Percentiles rank a stretch among this genome's conserved stretches.
Conservation (phyloP, 2,329 filamentous ascomycete species). For the Ophiocordyceps sinensis region DNA sequence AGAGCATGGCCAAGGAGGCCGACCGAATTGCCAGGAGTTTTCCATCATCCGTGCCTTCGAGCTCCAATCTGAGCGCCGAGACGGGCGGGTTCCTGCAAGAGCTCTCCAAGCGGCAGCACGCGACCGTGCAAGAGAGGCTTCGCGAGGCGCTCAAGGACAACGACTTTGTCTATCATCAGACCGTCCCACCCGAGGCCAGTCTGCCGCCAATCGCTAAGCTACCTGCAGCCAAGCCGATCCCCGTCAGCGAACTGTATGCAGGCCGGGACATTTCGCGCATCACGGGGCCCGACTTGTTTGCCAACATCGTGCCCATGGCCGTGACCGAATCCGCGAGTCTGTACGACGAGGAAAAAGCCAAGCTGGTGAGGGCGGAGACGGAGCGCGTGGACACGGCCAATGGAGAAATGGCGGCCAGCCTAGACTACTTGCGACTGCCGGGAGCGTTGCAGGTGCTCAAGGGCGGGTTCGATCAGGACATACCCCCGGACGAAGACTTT, state of each 20-base stretch:
- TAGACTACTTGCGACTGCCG: conserved; percentile 86
- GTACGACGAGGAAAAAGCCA: conserved; percentile 97
- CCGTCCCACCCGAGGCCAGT: conserved; percentile 71
- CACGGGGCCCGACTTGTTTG: conserved; percentile 91
- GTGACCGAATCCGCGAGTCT: conserved; percentile 94
- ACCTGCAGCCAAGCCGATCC: conserved; percentile 90
- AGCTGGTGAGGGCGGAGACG: conserved; percentile 82
- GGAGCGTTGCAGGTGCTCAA: conserved; percentile 83
- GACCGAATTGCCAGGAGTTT: conserved; percentile 64
- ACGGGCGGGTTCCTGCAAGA: conserved; percentile 62
- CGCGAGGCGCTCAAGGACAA: conserved; percentile 75
- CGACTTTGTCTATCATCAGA: conserved; percentile 96
- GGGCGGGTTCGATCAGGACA: conserved; percentile 80
- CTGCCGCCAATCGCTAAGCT: conserved; percentile 75
- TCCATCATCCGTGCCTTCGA: conserved; percentile 62
- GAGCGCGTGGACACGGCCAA: conserved; percentile 89
- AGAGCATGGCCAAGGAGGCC: conserved; percentile 65
- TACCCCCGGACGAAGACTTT: conserved; percentile 81
- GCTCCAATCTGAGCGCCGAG: conserved; percentile 72
- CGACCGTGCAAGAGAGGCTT: conserved; percentile 69
- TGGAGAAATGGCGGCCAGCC: conserved; percentile 84
- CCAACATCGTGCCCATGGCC: conserved; percentile 89
- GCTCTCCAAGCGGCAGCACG: conserved; percentile 67
- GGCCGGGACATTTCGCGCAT: conserved; percentile 95
- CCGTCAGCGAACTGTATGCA: conserved; percentile 90